Evolutionary conservation across 2,329 filamentous ascomycete genomes (phyloP).

Genomic region (Eutypella sp.): DNA sequence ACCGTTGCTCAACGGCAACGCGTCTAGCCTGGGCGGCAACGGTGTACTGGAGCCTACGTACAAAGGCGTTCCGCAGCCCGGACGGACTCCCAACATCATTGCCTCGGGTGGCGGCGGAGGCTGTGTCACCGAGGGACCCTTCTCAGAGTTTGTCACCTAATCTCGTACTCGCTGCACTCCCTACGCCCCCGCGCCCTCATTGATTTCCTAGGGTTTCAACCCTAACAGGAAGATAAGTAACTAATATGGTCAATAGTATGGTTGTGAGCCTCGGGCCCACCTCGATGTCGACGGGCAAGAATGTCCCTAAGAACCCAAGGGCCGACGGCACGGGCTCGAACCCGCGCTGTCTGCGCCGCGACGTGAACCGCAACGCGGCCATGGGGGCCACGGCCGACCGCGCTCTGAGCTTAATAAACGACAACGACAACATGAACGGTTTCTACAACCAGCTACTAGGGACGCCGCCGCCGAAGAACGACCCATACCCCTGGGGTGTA

Average conservation of each 20-base stretch:
- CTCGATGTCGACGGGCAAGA: conserved; percentile 23
- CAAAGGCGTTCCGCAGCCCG: conserved; percentile 22
- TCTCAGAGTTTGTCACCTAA: conserved; percentile 29
- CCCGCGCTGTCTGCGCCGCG: conserved; percentile 31
- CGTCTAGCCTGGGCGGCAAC: conserved; percentile 37
- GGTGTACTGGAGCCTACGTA: conserved; percentile 27
- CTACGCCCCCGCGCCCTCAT: too few relatives aligned
- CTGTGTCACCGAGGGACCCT: conserved; percentile 40
- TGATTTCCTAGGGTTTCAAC: too few relatives aligned
- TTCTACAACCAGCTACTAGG: conserved; percentile 39
- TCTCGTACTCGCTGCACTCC: too few relatives aligned
- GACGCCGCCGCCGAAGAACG: conserved; percentile 28
- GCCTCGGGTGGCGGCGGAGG: conserved; percentile 45
- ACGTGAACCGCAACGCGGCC: conserved; percentile 32
- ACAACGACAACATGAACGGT: conserved; percentile 29
- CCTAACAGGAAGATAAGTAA: conserved; percentile 1
- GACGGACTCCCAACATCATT: conserved; percentile 35
- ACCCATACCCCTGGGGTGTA: conserved; percentile 33
- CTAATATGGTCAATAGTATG: conserved; percentile 24
- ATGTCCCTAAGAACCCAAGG: conserved; percentile 27
- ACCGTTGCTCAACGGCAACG: conserved; percentile 44
- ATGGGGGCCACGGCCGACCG: conserved; percentile 33
- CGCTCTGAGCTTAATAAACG: conserved; percentile 28
- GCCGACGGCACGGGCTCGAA: conserved; percentile 29
- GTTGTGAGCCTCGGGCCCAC: conserved; percentile 29